These are phyloP conservation scores for Cytospora chrysosperma DNA, from an alignment of 2,329 filamentous ascomycete genomes.

Conservation along the genomic window DNA sequence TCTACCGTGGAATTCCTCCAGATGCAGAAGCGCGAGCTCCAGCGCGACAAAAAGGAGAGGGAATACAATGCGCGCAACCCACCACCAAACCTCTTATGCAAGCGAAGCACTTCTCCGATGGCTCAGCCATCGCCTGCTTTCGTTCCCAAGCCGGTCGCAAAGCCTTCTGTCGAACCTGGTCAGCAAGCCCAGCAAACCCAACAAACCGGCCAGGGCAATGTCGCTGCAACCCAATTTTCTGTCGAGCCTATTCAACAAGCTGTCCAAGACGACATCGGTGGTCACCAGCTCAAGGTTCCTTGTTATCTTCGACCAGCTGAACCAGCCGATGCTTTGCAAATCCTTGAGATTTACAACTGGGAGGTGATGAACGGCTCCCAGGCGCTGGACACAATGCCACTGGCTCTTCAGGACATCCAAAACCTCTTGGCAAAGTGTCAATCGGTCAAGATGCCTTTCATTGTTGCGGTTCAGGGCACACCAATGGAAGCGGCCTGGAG, in stretches of 20 bases:
- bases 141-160: background rate
- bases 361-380: slow-evolving; percentile 24
- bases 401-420: slow-evolving; percentile 11
- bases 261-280: background rate
- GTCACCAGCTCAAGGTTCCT: background rate
- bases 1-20: slow-evolving; percentile 1
- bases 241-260: background rate
- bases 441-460: slow-evolving; percentile 16
- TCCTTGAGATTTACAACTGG: slow-evolving; percentile 25
- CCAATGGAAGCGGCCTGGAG: background rate
- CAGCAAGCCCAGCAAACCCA: too few relatives aligned
- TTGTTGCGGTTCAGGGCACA: slow-evolving; percentile 19
- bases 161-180: too few relatives aligned
- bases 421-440: slow-evolving; percentile 13
- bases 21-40: slow-evolving; percentile 4
- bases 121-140: background rate
- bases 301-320: slow-evolving; percentile 22
- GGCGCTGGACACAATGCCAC: slow-evolving; percentile 19
- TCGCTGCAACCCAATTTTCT: background rate
- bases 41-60: background rate
- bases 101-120: background rate
- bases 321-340: slow-evolving; percentile 9
- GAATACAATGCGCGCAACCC: background rate
- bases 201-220: background rate
- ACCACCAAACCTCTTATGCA: background rate